Evolutionary conservation across 2,329 filamentous ascomycete species (phyloP).

Genomic region (Ophioceras dolichostomum): DNA sequence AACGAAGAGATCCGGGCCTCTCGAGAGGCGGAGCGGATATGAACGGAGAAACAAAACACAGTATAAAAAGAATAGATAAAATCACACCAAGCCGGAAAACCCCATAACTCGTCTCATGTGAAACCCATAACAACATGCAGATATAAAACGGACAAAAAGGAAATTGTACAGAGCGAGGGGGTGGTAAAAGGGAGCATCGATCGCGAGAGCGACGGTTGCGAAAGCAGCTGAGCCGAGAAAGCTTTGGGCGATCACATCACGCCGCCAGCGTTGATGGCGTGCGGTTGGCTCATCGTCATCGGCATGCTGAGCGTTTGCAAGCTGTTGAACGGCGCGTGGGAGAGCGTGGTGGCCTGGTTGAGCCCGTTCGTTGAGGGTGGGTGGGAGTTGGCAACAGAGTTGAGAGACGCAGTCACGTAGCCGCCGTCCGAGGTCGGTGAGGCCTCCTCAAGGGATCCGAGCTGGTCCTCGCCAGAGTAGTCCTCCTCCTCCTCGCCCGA

Average conservation of each 20-base stretch:
- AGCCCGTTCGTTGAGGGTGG: conserved; percentile 15
- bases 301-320: conserved; percentile 52
- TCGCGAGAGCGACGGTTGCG: no score
- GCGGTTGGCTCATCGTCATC: conserved; percentile 48
- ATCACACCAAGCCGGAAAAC: conserved; percentile 3
- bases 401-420: conserved; percentile 43
- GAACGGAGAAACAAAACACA: neutral
- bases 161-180: neutral
- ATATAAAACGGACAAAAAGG: neutral
- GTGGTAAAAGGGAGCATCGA: no score
- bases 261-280: conserved; percentile 23
- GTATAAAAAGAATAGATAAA: conserved; percentile 1
- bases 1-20: no score
- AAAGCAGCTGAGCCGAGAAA: no score
- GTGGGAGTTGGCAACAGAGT: conserved; percentile 22
- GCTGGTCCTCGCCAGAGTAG: conserved; percentile 68
- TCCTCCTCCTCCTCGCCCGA: conserved; percentile 83
- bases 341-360: conserved; percentile 14
- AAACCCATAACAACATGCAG: neutral
- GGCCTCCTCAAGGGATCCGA: conserved; percentile 67
- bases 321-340: conserved; percentile 35
- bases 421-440: conserved; percentile 60
- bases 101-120: conserved; percentile 6
- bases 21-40: no score
- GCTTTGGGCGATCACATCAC: no score